Base-by-base conservation (phyloP, 1,284 basidiomycete species). In the Ustilago crameri region DNA sequence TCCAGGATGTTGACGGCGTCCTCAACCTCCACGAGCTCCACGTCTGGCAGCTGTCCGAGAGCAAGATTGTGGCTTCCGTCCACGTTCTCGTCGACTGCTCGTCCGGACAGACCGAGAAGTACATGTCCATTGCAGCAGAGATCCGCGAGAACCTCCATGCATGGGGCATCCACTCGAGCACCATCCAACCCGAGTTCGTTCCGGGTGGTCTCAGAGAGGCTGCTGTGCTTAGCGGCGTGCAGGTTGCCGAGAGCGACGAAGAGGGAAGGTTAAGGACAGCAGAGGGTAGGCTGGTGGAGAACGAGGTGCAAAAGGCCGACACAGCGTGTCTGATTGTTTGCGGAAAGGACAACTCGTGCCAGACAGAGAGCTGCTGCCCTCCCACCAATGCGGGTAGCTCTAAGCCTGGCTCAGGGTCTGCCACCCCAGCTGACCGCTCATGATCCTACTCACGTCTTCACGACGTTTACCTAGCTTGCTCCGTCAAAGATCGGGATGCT, bases 41-140 rank as follows among this genome's bases (percentile, higher is more conserved):
- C 84, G 89, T 98, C 54, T 99, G 96, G 96, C 94, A 96, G 82
- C 86, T 95, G 32, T 90, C 90, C 17, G 91, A 93, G 84, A 87
- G 87, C 68, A 97, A 96, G 82, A 89, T 94, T 51, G 92, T 98
- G 35, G 95, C 95, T 5, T 95, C 92, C 0, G 94, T 99, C 18
- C 96, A 99, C 84, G 92, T 99, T 46, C 88, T 93, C 67, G 90
- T 95, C 23, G 90, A 89, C 30, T 87, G 84, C 43, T 74, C 71
- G 8, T 57, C 56, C 3, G 69, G 65, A 4, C 92, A 96, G 78
- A 80, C 83, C 15, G 74, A 82, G 34, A 75, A 75, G 46, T 98
- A 97, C 84, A 97, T 97, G 92, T 88, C 88, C 5, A 89, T 96
- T 44, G 93, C 93, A 3, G 88, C 88, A 46, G 88, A 91, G 50